These are phyloP conservation scores for Helotiales sp. DNA, from an alignment of 2,329 filamentous ascomycete genomes.

Conservation along the genomic window DNA sequence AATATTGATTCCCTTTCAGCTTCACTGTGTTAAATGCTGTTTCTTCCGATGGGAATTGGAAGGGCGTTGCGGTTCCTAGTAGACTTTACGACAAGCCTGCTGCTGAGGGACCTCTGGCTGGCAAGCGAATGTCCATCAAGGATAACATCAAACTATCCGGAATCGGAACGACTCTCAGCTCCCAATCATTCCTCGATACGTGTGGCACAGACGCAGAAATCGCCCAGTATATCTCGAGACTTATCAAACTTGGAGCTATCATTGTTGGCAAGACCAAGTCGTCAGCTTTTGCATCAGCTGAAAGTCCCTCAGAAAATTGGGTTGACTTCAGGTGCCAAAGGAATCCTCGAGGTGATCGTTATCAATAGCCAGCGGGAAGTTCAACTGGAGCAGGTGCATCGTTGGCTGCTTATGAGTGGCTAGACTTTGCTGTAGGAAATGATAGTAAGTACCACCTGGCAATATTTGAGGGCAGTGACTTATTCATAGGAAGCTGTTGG, in stretches of 20 bases:
- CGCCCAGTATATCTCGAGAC: not conserved
- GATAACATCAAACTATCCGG: not conserved
- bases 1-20: too few species aligned
- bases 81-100: not conserved
- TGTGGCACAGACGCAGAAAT: not conserved
- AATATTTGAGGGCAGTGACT: too few species aligned
- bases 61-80: not conserved
- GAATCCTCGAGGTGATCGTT: not conserved
- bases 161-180: not conserved
- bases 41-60: not conserved
- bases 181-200: not conserved
- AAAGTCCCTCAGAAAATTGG: not conserved
- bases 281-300: not conserved
- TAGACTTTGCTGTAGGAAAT: not conserved
- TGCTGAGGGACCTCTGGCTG: not conserved
- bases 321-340: not conserved
- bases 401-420: not conserved
- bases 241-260: not conserved
- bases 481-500: too few species aligned
- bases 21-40: not conserved
- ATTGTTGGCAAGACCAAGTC: not conserved
- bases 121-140: not conserved
- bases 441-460: not conserved
- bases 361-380: not conserved
- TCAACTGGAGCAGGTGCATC: not conserved